Percentiles rank a stretch among this genome's conserved stretches.
These are phyloP conservation scores for Agroathelia rolfsii DNA, from an alignment of 1,284 basidiomycete genomes.

Conservation along the genomic window DNA sequence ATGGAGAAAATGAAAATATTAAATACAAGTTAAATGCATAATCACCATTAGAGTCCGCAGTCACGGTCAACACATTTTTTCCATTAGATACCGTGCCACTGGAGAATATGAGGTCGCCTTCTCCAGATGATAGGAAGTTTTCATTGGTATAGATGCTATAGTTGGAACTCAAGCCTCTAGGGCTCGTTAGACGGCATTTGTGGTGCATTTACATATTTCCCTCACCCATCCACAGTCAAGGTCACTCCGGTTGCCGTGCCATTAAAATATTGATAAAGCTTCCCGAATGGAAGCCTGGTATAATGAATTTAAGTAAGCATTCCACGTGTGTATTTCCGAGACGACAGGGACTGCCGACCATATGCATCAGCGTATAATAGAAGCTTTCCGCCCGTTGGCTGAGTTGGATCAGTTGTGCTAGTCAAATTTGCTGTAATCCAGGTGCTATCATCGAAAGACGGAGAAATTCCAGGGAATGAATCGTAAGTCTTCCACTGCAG, in stretches of 20 bases:
- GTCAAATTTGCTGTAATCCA: conserved; percentile 37
- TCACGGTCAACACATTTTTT: too few species aligned
- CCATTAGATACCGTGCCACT: too few species aligned
- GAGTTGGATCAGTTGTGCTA: conserved; percentile 28
- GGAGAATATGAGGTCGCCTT: too few species aligned
- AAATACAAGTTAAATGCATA: too few species aligned
- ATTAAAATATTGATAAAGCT: conserved; percentile 25
- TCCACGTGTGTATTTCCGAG: not conserved
- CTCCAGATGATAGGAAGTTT: conserved; percentile 32
- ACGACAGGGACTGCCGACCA: not conserved
- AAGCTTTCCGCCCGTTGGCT: conserved; percentile 30
- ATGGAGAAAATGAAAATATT: too few species aligned
- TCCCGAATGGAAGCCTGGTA: conserved; percentile 31
- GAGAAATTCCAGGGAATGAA: conserved; percentile 30
- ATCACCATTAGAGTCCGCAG: too few species aligned
- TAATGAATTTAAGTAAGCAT: conserved; percentile 4
- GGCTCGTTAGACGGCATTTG: too few species aligned
- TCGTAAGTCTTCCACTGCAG: conserved; percentile 31
- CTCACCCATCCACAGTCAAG: conserved; percentile 32
- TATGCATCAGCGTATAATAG: too few species aligned
- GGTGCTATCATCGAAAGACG: conserved; percentile 26
- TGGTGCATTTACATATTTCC: too few species aligned
- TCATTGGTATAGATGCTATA: conserved; percentile 36
- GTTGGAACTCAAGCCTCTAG: conserved; percentile 34
- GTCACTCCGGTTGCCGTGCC: conserved; percentile 30